phyloP scores from a whole-genome alignment of 202 grass and related monocot species.

The Digitaria exilis region DNA sequence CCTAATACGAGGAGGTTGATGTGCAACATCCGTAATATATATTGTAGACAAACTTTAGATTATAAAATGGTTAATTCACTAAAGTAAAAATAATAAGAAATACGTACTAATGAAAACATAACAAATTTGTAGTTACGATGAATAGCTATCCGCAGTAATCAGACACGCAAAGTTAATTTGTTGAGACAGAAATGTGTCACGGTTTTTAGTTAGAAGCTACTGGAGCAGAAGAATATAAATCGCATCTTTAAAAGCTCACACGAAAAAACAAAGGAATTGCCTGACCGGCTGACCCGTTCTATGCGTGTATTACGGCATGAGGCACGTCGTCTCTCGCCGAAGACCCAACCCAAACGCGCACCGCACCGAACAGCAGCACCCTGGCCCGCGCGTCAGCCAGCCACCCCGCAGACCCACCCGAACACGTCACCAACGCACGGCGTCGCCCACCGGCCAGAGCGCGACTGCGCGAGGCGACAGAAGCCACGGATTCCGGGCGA shows the following conservation, averaged over 20 bases:
- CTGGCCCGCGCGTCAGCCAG: not conserved
- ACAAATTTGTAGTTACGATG: no score
- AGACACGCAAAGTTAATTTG: no score
- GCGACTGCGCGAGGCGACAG: not conserved
- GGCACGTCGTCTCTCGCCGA: not conserved
- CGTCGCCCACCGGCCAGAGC: not conserved
- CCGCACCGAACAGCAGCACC: not conserved
- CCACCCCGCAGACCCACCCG: not conserved
- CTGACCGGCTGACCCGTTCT: not conserved
- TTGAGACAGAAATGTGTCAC: no score
- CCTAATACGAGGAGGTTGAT: no score
- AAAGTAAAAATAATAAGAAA: no score
- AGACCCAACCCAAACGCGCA: not conserved
- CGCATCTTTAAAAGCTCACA: not conserved
- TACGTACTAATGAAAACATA: no score
- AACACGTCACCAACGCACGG: not conserved
- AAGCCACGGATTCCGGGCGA: slow-evolving; percentile 24
- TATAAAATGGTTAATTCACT: no score
- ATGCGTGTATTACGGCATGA: not conserved
- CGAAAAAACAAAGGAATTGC: not conserved
- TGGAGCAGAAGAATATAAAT: not conserved
- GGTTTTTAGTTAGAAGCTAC: no score
- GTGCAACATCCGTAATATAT: no score
- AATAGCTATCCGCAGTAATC: no score
- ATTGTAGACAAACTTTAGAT: no score